Percentiles rank a stretch among this genome's conserved stretches.
Evolutionary conservation across 1,284 basidiomycete genomes (phyloP).

Genomic region (Leucocoprinus gongylophorus): DNA sequence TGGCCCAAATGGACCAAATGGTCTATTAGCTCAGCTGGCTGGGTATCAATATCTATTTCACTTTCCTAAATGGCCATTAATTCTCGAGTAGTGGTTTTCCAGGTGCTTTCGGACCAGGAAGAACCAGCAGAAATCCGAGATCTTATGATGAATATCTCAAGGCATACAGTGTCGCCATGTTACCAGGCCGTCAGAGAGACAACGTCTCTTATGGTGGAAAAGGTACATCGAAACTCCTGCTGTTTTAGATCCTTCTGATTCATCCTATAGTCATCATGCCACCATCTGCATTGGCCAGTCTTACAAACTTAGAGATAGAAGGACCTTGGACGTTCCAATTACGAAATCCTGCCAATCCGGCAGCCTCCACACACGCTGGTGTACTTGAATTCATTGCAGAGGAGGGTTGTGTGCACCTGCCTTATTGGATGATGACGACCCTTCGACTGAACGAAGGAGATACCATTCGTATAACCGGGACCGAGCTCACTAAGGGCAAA

Average conservation of each 20-base stretch:
- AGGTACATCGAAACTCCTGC: conserved; percentile 55
- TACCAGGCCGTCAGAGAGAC: conserved; percentile 73
- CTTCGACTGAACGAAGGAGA: conserved; percentile 91
- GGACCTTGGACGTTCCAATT: conserved; percentile 96
- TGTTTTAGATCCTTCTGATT: conserved; percentile 12
- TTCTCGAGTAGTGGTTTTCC: conserved; percentile 43
- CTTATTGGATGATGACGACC: conserved; percentile 99
- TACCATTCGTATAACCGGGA: conserved; percentile 86
- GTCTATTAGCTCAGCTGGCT: conserved; percentile 57
- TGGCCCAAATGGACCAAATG: conserved; percentile 47
- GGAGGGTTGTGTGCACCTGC: conserved; percentile 92
- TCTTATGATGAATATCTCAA: conserved; percentile 78
- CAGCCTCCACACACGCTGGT: conserved; percentile 90
- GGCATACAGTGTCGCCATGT: conserved; percentile 83
- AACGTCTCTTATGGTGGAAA: conserved; percentile 96
- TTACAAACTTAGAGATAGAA: conserved; percentile 87
- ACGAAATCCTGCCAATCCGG: conserved; percentile 81
- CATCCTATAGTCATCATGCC: conserved; percentile 85
- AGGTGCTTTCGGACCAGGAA: conserved; percentile 41
- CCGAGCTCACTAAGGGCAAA: conserved; percentile 88
- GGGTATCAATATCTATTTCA: conserved; percentile 35
- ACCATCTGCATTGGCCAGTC: conserved; percentile 83
- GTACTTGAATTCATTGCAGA: conserved; percentile 99
- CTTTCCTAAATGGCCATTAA: conserved; percentile 12
- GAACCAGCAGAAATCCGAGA: conserved; percentile 42